phyloP scores from a whole-genome alignment of 2,329 filamentous ascomycete genomes.

The Cladosporium oxysporum region DNA sequence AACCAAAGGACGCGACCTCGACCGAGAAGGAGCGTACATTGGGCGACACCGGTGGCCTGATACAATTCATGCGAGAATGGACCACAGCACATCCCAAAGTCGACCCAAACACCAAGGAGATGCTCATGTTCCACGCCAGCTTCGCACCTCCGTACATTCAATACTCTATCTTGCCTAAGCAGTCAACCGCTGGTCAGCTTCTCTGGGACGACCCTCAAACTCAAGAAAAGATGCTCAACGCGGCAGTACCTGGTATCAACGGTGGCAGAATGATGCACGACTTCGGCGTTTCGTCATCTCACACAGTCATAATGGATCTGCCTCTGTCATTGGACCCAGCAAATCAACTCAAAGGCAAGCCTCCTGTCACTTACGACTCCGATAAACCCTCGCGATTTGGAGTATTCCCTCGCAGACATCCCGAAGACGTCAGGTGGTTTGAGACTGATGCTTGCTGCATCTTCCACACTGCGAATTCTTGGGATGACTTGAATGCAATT shows the following conservation, averaged over 20 bases:
- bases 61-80: constrained; percentile 69
- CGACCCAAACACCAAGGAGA: constrained; percentile 64
- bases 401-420: constrained; percentile 64
- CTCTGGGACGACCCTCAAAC: neutral
- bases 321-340: constrained; percentile 66
- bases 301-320: constrained; percentile 70
- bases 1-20: constrained; percentile 40
- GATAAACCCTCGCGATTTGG: constrained; percentile 63
- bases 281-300: constrained; percentile 64
- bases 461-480: constrained; percentile 71
- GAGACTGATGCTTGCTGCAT: constrained; percentile 68
- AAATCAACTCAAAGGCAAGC: constrained; percentile 58
- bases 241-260: constrained; percentile 60
- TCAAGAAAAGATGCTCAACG: constrained; percentile 47
- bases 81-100: constrained; percentile 70
- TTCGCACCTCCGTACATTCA: constrained; percentile 67
- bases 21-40: constrained; percentile 27
- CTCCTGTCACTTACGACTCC: constrained; percentile 62
- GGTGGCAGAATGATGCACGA: constrained; percentile 76
- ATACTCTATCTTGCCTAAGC: constrained; percentile 61
- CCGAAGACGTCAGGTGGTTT: constrained; percentile 64
- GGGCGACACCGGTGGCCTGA: constrained; percentile 45
- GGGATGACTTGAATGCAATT: constrained; percentile 54
- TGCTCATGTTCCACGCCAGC: constrained; percentile 67
- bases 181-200: constrained; percentile 27